phyloP scores from a whole-genome alignment of 1,284 basidiomycete species.

The Marasmius oreades region DNA sequence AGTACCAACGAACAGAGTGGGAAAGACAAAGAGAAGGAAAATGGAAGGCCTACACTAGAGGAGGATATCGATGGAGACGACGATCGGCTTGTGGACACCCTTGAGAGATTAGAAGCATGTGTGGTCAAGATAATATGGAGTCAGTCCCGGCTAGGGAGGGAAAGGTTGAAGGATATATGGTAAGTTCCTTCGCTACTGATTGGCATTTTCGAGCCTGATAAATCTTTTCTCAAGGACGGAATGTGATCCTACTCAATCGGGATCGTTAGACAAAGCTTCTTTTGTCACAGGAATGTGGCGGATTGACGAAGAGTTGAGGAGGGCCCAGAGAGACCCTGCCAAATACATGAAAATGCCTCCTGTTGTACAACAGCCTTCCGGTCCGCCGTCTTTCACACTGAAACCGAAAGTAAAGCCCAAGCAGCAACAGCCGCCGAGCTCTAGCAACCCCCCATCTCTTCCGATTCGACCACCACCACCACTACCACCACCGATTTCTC shows the following conservation, averaged over 20 bases:
- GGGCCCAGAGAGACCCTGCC: slow-evolving; percentile 45
- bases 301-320: slow-evolving; percentile 79
- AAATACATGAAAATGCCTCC: neutral
- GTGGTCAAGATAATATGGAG: slow-evolving; percentile 63
- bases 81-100: slow-evolving; percentile 32
- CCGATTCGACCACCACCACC: neutral
- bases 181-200: slow-evolving; percentile 25
- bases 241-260: slow-evolving; percentile 53
- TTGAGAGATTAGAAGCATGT: slow-evolving; percentile 51
- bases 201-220: slow-evolving; percentile 3
- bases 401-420: neutral
- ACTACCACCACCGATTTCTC: neutral
- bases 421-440: neutral
- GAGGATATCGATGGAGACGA: slow-evolving; percentile 26
- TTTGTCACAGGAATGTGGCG: slow-evolving; percentile 81
- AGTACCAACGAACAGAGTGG: slow-evolving; percentile 34
- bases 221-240: slow-evolving; percentile 51
- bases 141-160: slow-evolving; percentile 51
- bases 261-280: slow-evolving; percentile 56
- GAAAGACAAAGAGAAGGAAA: slow-evolving; percentile 11
- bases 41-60: neutral
- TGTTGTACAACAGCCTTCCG: neutral
- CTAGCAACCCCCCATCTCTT: neutral
- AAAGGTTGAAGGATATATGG: slow-evolving; percentile 63
- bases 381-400: neutral